Evolutionary conservation across 352 stramenopile species (phyloP), one percentile per base, ranked within the genome.

Genomic region (Globisporangium mamillatum): DNA sequence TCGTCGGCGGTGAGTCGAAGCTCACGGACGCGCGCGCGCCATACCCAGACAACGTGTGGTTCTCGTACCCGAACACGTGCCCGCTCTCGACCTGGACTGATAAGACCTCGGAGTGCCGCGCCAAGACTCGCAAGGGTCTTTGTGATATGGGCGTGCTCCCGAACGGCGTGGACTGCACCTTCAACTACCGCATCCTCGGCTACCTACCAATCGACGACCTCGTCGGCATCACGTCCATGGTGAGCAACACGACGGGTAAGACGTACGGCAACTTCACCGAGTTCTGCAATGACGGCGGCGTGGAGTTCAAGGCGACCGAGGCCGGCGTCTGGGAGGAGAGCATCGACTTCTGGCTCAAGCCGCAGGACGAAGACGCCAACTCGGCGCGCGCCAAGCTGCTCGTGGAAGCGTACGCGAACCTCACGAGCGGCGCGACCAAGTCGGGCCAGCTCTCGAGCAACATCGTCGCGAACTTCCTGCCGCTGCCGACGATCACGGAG

Each of bases 151-250:
- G 74, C 63, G 72, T 81, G 48, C 74, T 85, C 75, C 84, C 84
- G 4, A 79, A 92, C 58, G 82, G 82, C 27, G 67, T 89, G 1
- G 76, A 67, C 53, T 89, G 81, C 66, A 87, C 79, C n/a, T 89
- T 67, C 62, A 81, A 73, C 25, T 92, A 91, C 81, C 76, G 78
- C 56, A 75, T 92, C 61, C 70, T 91, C 0, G 82, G 84, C 48
- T 91, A 79, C 66, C 58, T 92, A 24, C 68, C 69, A n/a, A 88
- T 92, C 53, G 85, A 91, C 63, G 85, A 93, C 71, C 72, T 93
- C 8, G 85, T 93, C 3, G 83, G 83, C 58, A 93, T 93, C 66
- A 93, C 81, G 16, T 77, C 76, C 24, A 86, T 90, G 74, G 62
- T 67, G 36, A 90, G 76, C 69, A 81, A 89, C 70, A 70, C 70